phyloP scores from a whole-genome alignment of 495 filamentous ascomycete genomes.

The Talaromyces liani region DNA sequence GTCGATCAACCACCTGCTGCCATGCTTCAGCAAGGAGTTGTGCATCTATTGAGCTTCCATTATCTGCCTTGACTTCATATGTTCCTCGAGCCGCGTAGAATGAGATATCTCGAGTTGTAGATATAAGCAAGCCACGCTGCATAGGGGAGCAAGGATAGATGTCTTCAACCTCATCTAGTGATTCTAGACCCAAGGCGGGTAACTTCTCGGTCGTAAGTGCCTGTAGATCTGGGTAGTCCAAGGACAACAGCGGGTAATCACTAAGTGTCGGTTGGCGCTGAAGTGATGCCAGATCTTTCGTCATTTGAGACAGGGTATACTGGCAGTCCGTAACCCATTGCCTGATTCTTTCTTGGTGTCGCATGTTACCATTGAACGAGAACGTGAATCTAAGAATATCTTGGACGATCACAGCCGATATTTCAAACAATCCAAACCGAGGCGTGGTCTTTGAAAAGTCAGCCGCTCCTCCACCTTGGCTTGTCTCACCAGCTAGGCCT shows the following conservation, averaged over 20 bases:
- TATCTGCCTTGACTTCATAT: constrained; percentile 43
- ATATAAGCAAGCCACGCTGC: constrained; percentile 60
- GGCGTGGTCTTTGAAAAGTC: constrained; percentile 50
- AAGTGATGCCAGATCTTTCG: constrained; percentile 41
- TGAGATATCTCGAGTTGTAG: constrained; percentile 46
- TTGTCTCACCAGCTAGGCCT: constrained; percentile 39
- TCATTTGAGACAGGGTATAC: constrained; percentile 42
- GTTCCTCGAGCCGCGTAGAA: constrained; percentile 56
- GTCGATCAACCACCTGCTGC: constrained; percentile 40
- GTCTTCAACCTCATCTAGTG: constrained; percentile 44
- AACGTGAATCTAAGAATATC: constrained; percentile 58
- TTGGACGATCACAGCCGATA: constrained; percentile 51
- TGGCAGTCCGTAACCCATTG: constrained; percentile 55
- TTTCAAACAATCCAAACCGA: constrained; percentile 60
- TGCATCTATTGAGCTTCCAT: constrained; percentile 22
- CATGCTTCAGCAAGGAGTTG: constrained; percentile 36
- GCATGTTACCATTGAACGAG: constrained; percentile 53
- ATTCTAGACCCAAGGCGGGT: constrained; percentile 37
- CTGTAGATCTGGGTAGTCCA: constrained; percentile 51
- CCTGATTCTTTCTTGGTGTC: constrained; percentile 48
- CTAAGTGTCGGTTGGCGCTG: constrained; percentile 48
- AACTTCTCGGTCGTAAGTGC: constrained; percentile 37
- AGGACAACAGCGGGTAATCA: constrained; percentile 54
- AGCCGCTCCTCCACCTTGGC: constrained; percentile 39
- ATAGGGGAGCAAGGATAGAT: constrained; percentile 61